Evolutionary conservation across 2,329 filamentous ascomycete species (phyloP).

Genomic region (Aspergillus melleus): DNA sequence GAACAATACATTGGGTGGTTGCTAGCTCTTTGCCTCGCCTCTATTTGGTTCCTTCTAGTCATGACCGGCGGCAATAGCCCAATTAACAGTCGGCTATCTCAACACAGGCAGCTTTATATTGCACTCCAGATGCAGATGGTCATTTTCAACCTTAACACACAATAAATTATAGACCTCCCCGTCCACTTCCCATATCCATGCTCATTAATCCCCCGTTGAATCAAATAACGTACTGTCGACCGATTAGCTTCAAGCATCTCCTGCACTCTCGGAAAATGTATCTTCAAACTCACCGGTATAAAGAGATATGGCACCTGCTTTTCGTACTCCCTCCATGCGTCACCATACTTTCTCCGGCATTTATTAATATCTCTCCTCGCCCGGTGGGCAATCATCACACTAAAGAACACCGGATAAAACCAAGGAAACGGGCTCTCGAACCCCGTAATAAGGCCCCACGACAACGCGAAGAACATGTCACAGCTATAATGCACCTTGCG

Average conservation of each 20-base stretch:
- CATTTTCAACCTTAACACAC: too few relatives aligned
- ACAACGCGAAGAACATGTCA: conserved; percentile 73
- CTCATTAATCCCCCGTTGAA: background rate
- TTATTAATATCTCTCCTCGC: conserved; percentile 71
- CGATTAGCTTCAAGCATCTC: background rate
- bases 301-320: conserved; percentile 77
- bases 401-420: conserved; percentile 84
- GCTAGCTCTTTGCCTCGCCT: too few relatives aligned
- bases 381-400: conserved; percentile 75
- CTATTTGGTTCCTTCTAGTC: too few relatives aligned
- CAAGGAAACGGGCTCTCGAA: conserved; percentile 80
- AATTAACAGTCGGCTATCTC: too few relatives aligned
- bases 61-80: too few relatives aligned
- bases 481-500: conserved; percentile 80
- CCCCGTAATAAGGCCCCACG: conserved; percentile 76
- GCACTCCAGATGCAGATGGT: too few relatives aligned
- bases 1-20: too few relatives aligned
- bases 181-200: too few relatives aligned
- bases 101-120: too few relatives aligned
- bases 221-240: background rate
- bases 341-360: conserved; percentile 74
- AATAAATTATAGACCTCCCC: too few relatives aligned
- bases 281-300: conserved; percentile 60
- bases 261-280: background rate
- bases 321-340: conserved; percentile 79